These are phyloP conservation scores for Basidiobolus meristosporus DNA, from an alignment of 371 early-diverging fungal genomes.

Conservation along the genomic window DNA sequence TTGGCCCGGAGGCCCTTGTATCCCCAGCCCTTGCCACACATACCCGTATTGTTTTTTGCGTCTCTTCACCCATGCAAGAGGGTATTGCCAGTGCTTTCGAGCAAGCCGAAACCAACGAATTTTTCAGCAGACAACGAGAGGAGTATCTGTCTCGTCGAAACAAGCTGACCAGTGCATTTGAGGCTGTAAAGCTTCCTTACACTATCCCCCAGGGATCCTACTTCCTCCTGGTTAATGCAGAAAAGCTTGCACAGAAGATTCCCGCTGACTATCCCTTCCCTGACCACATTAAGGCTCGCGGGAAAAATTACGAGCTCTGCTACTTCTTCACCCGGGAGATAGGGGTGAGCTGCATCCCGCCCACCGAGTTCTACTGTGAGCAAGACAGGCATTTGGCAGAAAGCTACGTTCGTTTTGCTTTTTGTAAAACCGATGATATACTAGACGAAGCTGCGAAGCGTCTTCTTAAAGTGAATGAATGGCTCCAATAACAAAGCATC, in stretches of 20 bases:
- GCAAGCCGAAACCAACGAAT: conserved; percentile 29
- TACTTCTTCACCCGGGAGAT: conserved; percentile 77
- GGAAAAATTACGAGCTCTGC: conserved; percentile 62
- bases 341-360: conserved; percentile 86
- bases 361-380: conserved; percentile 71
- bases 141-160: conserved; percentile 55
- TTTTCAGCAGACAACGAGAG: conserved; percentile 43
- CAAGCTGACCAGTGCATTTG: conserved; percentile 47
- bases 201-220: conserved; percentile 85
- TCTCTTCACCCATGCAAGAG: conserved; percentile 77
- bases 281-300: conserved; percentile 28
- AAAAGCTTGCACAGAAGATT: conserved; percentile 23
- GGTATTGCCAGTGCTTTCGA: conserved; percentile 67
- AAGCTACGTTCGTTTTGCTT: conserved; percentile 74
- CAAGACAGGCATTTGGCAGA: conserved; percentile 49
- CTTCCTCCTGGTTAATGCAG: conserved; percentile 75
- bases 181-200: conserved; percentile 49
- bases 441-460: conserved; percentile 55
- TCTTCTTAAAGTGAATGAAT: conserved; percentile 36
- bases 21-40: conserved; percentile 70
- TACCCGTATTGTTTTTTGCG: conserved; percentile 74
- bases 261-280: conserved; percentile 43
- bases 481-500: conserved; percentile 17
- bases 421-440: conserved; percentile 81
- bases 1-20: conserved; percentile 60